Evolutionary conservation across 106 monocot genomes (phyloP).

Genomic region (Dendrobium huoshanense): DNA sequence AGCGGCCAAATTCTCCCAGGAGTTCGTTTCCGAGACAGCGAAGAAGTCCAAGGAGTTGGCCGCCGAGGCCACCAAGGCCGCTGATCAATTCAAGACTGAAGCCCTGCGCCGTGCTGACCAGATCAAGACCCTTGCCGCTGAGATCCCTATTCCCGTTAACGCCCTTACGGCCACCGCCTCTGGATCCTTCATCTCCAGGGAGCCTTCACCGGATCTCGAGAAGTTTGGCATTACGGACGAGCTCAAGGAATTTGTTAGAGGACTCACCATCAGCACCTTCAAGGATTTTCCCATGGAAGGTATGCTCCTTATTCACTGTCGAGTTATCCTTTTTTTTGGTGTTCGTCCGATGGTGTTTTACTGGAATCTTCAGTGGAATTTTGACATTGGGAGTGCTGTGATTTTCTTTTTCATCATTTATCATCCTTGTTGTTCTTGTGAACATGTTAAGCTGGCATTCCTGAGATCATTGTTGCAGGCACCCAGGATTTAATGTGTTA

Average conservation of each 20-base stretch:
- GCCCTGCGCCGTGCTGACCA: conserved; percentile 63
- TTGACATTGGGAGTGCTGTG: neutral
- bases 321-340: neutral
- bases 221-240: conserved; percentile 81
- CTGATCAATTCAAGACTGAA: conserved; percentile 39
- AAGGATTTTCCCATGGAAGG: conserved; percentile 94
- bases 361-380: neutral
- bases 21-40: conserved; percentile 59
- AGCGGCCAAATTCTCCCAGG: conserved; percentile 59
- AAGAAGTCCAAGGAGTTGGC: conserved; percentile 71
- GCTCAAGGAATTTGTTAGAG: conserved; percentile 88
- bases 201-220: conserved; percentile 44
- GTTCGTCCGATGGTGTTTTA: neutral
- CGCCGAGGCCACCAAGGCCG: conserved; percentile 71
- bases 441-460: neutral
- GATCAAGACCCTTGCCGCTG: conserved; percentile 78
- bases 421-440: neutral
- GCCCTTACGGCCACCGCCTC: conserved; percentile 8
- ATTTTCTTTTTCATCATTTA: neutral
- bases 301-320: conserved; percentile 6
- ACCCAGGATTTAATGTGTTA: neutral
- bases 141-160: conserved; percentile 40
- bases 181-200: conserved; percentile 12
- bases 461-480: neutral
- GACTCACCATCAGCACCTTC: conserved; percentile 77